phyloP scores from a whole-genome alignment of 106 monocot species.

The Platanthera zijinensis region DNA sequence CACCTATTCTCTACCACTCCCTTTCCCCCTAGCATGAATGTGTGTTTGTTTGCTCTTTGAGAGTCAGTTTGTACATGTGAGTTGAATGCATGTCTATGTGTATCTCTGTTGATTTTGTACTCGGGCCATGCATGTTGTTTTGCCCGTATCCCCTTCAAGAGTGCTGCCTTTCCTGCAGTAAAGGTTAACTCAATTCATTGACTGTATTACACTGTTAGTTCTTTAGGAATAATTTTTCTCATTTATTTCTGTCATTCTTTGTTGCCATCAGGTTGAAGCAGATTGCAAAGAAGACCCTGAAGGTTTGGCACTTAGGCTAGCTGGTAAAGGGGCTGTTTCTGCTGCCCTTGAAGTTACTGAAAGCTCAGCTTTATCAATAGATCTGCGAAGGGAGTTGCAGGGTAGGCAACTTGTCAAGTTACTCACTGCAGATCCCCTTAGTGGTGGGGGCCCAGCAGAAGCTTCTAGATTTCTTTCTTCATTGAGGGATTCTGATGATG shows the following conservation, averaged over 20 bases:
- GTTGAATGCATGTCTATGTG: neutral
- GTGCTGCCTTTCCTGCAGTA: neutral
- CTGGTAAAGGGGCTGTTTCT: constrained; percentile 86
- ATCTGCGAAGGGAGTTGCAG: constrained; percentile 85
- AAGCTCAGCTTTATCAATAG: constrained; percentile 69
- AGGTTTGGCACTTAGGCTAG: constrained; percentile 82
- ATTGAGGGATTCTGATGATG: constrained; percentile 82
- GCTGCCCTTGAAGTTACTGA: constrained; percentile 95
- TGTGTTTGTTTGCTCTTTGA: neutral
- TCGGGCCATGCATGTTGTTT: neutral
- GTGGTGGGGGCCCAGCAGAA: constrained; percentile 89
- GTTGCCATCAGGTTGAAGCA: constrained; percentile 63
- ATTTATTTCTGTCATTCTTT: constrained; percentile 5
- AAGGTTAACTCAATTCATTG: neutral
- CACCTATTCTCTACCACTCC: neutral
- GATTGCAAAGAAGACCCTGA: constrained; percentile 81
- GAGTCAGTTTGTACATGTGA: neutral
- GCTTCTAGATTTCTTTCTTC: constrained; percentile 93
- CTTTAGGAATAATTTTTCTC: neutral
- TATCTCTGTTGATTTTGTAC: neutral
- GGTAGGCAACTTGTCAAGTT: constrained; percentile 92
- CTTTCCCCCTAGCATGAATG: neutral
- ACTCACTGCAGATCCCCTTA: constrained; percentile 82
- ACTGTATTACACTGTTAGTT: neutral
- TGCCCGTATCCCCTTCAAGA: neutral